phyloP scores from a whole-genome alignment of 768 basidiomycete species.

The Mycena filopes region DNA sequence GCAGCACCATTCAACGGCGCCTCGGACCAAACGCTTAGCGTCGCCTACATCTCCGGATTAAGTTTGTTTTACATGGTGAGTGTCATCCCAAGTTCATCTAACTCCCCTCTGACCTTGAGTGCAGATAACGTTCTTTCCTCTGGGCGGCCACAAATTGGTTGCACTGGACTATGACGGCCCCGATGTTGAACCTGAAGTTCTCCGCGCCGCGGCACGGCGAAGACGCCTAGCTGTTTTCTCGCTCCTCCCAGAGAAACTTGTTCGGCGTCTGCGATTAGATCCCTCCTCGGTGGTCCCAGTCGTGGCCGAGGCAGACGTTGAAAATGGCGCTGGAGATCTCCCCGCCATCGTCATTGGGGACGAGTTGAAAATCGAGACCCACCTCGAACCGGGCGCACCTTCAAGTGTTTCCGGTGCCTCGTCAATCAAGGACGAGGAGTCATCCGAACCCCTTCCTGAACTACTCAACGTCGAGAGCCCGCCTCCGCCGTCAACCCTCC shows the following conservation, averaged over 20 bases:
- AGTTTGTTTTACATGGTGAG: constrained; percentile 68
- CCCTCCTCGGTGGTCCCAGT: constrained; percentile 8
- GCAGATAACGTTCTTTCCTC: constrained; percentile 74
- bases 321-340: background rate
- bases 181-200: constrained; percentile 66
- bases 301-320: constrained; percentile 10
- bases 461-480: background rate
- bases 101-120: too few relatives aligned
- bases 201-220: constrained; percentile 54
- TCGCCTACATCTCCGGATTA: constrained; percentile 75
- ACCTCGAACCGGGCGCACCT: background rate
- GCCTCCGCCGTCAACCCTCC: background rate
- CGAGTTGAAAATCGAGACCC: background rate
- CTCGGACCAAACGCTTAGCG: constrained; percentile 66
- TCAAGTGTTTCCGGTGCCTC: constrained; percentile 1
- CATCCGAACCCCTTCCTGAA: background rate
- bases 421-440: background rate
- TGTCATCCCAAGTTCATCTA: constrained; percentile 5
- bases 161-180: constrained; percentile 73
- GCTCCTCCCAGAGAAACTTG: background rate
- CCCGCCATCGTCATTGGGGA: background rate
- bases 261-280: background rate
- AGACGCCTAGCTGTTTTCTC: constrained; percentile 45
- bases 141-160: constrained; percentile 65
- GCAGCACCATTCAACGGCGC: constrained; percentile 69